phyloP scores from a whole-genome alignment of 257 asterid genomes.

The Primulina tabacum region DNA sequence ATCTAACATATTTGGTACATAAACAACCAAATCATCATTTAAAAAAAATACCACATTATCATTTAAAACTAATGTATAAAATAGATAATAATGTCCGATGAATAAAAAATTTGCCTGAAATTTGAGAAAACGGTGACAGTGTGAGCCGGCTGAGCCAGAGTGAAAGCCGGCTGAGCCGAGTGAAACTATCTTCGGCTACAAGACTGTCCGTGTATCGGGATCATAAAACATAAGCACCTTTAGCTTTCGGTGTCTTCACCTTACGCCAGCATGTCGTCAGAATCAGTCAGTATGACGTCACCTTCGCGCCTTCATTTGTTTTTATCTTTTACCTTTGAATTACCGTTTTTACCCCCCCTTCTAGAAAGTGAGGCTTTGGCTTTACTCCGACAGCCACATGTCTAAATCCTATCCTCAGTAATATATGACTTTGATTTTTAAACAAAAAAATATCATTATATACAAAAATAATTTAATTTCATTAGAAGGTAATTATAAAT shows the following conservation, averaged over 20 bases:
- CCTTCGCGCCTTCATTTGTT: neutral
- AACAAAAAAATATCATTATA: no score
- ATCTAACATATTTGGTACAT: no score
- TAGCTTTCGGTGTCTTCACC: slow-evolving; percentile 31
- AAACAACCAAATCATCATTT: no score
- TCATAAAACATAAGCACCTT: slow-evolving; percentile 16
- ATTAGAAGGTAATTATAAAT: no score
- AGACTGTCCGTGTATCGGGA: slow-evolving; percentile 52
- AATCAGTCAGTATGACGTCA: neutral
- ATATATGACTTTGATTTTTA: neutral
- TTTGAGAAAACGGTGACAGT: no score
- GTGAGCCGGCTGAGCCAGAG: no score
- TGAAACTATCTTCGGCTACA: slow-evolving; percentile 4
- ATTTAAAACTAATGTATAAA: no score
- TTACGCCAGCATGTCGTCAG: slow-evolving; percentile 24
- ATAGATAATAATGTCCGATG: no score
- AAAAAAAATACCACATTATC: no score
- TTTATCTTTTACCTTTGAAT: no score
- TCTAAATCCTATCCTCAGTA: neutral
- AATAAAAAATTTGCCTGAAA: no score
- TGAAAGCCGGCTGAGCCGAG: neutral
- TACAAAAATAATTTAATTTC: no score
- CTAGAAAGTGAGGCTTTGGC: slow-evolving; percentile 30
- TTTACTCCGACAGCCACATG: neutral
- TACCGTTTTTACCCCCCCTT: slow-evolving; percentile 20